These are phyloP conservation scores for Kluyveromyces dobzhanskii DNA, from an alignment of 805 yeast genomes.

Conservation along the genomic window DNA sequence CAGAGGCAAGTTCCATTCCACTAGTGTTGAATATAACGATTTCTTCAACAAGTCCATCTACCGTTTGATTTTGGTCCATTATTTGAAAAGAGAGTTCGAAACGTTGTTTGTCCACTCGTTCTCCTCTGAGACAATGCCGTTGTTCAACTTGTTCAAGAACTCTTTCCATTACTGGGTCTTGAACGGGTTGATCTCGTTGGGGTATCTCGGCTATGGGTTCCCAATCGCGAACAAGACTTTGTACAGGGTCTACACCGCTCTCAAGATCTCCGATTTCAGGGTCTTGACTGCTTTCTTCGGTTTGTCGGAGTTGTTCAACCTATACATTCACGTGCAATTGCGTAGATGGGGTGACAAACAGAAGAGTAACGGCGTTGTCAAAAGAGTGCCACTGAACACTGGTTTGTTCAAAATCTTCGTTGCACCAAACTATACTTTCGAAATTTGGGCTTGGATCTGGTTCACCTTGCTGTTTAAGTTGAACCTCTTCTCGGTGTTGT, in stretches of 20 bases:
- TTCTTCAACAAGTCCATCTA: constrained; percentile 27
- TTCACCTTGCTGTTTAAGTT: constrained; percentile 59
- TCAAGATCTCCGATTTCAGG: constrained; percentile 15
- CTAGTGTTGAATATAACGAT: constrained; percentile 13
- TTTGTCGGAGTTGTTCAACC: constrained; percentile 64
- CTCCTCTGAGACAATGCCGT: constrained; percentile 88
- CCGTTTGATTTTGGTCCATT: constrained; percentile 59
- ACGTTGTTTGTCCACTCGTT: constrained; percentile 78
- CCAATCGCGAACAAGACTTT: constrained; percentile 13
- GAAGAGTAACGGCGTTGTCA: constrained; percentile 28
- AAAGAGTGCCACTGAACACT: constrained; percentile 49
- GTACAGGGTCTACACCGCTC: constrained; percentile 9
- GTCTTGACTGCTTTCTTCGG: constrained; percentile 39
- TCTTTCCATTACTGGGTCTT: constrained; percentile 89
- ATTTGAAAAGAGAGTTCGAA: constrained; percentile 81
- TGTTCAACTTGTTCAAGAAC: constrained; percentile 79
- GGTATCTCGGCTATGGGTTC: constrained; percentile 46
- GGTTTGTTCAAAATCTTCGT: constrained; percentile 75
- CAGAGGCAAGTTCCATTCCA: constrained; percentile 9
- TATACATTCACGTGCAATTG: constrained; percentile 61
- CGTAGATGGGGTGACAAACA: constrained; percentile 37
- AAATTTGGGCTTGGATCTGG: constrained; percentile 64
- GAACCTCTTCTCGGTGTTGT: constrained; percentile 68
- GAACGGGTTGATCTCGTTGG: constrained; percentile 52
- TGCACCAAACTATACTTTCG: constrained; percentile 94